Evolutionary conservation across 352 stramenopile genomes (phyloP), one percentile per base, ranked within the genome.

Genomic region (Globisporangium polare): DNA sequence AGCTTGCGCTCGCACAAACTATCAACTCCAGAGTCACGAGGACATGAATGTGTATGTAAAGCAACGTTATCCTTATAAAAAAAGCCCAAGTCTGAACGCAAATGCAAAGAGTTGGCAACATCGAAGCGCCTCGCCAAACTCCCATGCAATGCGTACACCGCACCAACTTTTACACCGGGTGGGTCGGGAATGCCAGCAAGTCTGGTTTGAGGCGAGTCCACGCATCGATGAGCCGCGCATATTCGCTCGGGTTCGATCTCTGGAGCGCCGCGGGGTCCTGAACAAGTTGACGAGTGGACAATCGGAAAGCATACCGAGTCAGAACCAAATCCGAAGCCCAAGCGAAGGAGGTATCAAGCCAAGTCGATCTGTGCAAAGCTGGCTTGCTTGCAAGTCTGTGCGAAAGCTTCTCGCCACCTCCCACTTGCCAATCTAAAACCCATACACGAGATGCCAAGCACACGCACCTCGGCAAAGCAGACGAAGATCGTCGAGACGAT

Each of bases 401-500:
- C 15, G 37, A 43, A n/a, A n/a, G n/a, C n/a, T n/a, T n/a, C n/a
- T n/a, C n/a, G n/a, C n/a, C 4, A 43, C 37, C 12, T 43, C 12
- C 37, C 37, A 17, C 37, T 43, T 5, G 37, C 37, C 15, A 15
- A 43, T n/a, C 15, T 43, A 3, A 43, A 43, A 51, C 26, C 17
- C 13, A 20, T 9, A 12, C 35, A 46, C 39, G 31, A n/a, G 17
- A 42, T 15, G 18, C 22, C 26, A 50, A 49, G 22, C 22, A 7
- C 46, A 79, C 77, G 53, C 63, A 95, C 86, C 78, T 91, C 81
- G 17, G 86, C 86, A 67, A 95, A 94, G 68, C 86, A 94, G 27
- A 95, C 85, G 59, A 92, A 95, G 62, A 95, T 89, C 22, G 86
- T 95, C 31, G 82, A 71, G 17, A 95, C 86, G 52, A 92, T 88